Evolutionary conservation across 2,329 filamentous ascomycete genomes (phyloP), one percentile per base, ranked within the genome.

Genomic region (Coniella lustricola): DNA sequence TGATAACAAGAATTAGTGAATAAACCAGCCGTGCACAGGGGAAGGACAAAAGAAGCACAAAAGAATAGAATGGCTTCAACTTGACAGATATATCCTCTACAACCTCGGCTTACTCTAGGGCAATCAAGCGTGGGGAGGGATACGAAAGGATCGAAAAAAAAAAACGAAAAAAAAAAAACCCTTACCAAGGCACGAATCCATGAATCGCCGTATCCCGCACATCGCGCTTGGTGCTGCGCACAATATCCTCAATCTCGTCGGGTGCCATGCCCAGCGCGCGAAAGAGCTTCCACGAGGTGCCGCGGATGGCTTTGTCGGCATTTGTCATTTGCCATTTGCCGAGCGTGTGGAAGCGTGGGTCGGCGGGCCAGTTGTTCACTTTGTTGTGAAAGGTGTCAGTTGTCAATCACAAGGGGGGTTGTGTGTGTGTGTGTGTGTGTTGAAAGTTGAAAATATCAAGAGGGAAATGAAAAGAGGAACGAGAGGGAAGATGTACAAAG

Each of bases 351-450:
- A 52, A 17, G 55, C 57, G 20, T 50, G 51, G 18, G 21, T 49
- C 60, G 54, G 36, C 57, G 54, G 62, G 58, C 61, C 62, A 65
- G 3, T 59, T 52, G 43, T 63, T 64, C 42, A 58, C 60, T 16
- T 59, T 56, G 22, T 59, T 54, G 7, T 56, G 56, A 20, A 39
- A 10, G 3, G 20, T 2, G 41, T 45, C n/a, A 31, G 34, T 32
- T 20, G n/a, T 39, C 14, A 7, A 14, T 39, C 12, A 13, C 7
- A 21, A 3, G 13, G 8, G 20, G 18, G 22, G n/a, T n/a, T n/a
- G n/a, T n/a, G n/a, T n/a, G n/a, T n/a, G n/a, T n/a, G n/a, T n/a
- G n/a, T n/a, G n/a, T n/a, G n/a, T n/a, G n/a, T n/a, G n/a, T n/a
- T n/a, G n/a, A n/a, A n/a, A n/a, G n/a, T n/a, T n/a, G n/a, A n/a